A percentile compares a stretch with the other conserved stretches of the same genome.
These are phyloP conservation scores for Malbranchea cinnamomea DNA, from an alignment of 2,329 filamentous ascomycete species.

Conservation along the genomic window DNA sequence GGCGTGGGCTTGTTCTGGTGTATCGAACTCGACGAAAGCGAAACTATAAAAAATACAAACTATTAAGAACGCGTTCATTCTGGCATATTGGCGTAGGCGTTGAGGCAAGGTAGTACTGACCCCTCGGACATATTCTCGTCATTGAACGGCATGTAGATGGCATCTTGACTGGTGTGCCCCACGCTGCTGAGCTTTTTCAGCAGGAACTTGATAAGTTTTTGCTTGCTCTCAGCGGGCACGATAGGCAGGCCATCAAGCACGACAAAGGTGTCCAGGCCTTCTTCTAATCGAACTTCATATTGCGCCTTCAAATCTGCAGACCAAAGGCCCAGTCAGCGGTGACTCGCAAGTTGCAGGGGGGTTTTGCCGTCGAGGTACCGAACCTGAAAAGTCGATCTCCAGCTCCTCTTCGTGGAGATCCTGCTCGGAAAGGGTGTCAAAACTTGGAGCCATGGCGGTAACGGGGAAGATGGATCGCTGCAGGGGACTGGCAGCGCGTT, in stretches of 20 bases:
- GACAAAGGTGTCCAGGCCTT: constrained; percentile 91
- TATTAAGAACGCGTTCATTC: too few species aligned
- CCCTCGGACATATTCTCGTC: constrained; percentile 74
- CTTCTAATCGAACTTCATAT: constrained; percentile 89
- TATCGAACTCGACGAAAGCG: constrained; percentile 92
- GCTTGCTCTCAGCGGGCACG: constrained; percentile 78
- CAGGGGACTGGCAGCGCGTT: constrained; percentile 14
- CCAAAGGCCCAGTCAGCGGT: constrained; percentile 16
- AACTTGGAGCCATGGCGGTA: constrained; percentile 77
- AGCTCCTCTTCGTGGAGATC: constrained; percentile 83
- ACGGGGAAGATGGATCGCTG: neutral
- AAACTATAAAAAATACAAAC: constrained; percentile 45
- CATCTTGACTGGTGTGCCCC: constrained; percentile 72
- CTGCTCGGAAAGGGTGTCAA: constrained; percentile 81
- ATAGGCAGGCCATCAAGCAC: constrained; percentile 87
- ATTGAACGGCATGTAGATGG: constrained; percentile 85
- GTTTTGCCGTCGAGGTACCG: constrained; percentile 14
- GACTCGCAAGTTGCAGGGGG: constrained; percentile 7
- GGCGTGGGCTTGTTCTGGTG: constrained; percentile 73
- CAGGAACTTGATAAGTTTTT: constrained; percentile 92
- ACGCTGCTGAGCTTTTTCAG: constrained; percentile 81
- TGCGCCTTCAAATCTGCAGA: constrained; percentile 67
- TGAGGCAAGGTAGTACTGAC: constrained; percentile 45
- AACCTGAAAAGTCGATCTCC: constrained; percentile 77
- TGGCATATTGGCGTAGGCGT: too few species aligned